Percentiles rank a stretch among this genome's conserved stretches.
Evolutionary conservation across 2,329 filamentous ascomycete species (phyloP).

Genomic region (Hypoxylon sp.): DNA sequence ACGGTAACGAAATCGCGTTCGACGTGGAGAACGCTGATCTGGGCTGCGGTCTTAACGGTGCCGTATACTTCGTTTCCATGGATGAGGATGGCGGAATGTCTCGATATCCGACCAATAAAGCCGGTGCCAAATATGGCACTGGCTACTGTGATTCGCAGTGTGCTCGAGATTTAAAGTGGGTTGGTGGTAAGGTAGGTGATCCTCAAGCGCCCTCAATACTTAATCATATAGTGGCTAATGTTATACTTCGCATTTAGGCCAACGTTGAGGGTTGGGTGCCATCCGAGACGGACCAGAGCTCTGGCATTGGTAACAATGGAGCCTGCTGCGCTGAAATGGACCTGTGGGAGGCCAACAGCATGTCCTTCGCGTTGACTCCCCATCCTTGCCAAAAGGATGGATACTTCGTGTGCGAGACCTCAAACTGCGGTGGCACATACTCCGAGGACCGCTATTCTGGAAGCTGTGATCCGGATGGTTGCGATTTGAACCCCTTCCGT

Average conservation of each 20-base stretch:
- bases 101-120: conserved; percentile 62
- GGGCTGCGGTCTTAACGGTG: conserved; percentile 72
- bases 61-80: conserved; percentile 71
- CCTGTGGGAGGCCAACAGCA: conserved; percentile 72
- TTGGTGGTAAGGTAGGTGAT: conserved; percentile 62
- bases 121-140: conserved; percentile 68
- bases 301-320: conserved; percentile 63
- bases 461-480: conserved; percentile 74
- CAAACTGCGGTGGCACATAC: conserved; percentile 63
- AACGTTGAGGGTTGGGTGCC: conserved; percentile 64
- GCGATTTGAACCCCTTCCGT: conserved; percentile 75
- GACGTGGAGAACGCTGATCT: conserved; percentile 74
- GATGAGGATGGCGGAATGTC: conserved; percentile 65
- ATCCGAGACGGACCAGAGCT: conserved; percentile 63
- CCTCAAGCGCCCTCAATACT: neutral
- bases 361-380: conserved; percentile 71
- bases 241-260: conserved; percentile 47
- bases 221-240: conserved; percentile 8
- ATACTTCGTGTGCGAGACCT: conserved; percentile 62
- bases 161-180: conserved; percentile 64
- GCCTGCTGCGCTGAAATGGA: conserved; percentile 73
- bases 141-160: conserved; percentile 69
- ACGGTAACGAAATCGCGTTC: conserved; percentile 73
- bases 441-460: conserved; percentile 66
- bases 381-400: conserved; percentile 68